Percentiles rank a stretch among this genome's conserved stretches.
Evolutionary conservation across 2,329 filamentous ascomycete species (phyloP).

Genomic region (Teratosphaeria zuluensis): DNA sequence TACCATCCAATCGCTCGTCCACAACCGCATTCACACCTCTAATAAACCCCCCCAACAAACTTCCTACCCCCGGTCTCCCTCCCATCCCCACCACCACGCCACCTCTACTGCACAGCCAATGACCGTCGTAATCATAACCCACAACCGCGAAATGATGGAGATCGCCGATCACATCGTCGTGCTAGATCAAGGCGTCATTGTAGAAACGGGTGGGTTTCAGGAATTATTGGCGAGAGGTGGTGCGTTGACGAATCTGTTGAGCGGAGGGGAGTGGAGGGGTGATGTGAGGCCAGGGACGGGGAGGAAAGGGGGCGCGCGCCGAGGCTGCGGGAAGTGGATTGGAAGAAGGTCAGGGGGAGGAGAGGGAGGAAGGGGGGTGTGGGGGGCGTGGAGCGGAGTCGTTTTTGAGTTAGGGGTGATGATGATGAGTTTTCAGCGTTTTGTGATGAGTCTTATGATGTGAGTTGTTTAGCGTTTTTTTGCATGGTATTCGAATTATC

Average conservation of each 20-base stretch:
- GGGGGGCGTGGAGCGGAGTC: background rate
- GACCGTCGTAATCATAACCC: conserved; percentile 73
- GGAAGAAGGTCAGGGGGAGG: background rate
- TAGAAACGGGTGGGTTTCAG: conserved; percentile 59
- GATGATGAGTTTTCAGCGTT: no score
- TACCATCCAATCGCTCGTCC: conserved; percentile 49
- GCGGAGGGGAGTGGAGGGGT: conserved; percentile 26
- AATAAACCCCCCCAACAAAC: no score
- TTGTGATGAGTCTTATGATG: no score
- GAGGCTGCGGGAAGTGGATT: background rate
- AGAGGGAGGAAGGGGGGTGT: background rate
- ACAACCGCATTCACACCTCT: conserved; percentile 3
- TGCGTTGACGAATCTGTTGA: conserved; percentile 27
- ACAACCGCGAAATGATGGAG: conserved; percentile 77
- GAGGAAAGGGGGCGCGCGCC: background rate
- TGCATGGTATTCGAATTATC: no score
- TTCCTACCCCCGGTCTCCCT: no score
- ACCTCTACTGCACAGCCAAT: conserved; percentile 27
- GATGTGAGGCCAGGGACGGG: no score
- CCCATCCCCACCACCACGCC: no score
- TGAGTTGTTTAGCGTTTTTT: no score
- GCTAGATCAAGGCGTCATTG: conserved; percentile 54
- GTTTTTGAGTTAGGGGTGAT: no score
- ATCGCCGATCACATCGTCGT: conserved; percentile 66
- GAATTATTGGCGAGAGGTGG: conserved; percentile 41